phyloP scores from a whole-genome alignment of 2,329 filamentous ascomycete genomes.

The Plenodomus biglobosus region DNA sequence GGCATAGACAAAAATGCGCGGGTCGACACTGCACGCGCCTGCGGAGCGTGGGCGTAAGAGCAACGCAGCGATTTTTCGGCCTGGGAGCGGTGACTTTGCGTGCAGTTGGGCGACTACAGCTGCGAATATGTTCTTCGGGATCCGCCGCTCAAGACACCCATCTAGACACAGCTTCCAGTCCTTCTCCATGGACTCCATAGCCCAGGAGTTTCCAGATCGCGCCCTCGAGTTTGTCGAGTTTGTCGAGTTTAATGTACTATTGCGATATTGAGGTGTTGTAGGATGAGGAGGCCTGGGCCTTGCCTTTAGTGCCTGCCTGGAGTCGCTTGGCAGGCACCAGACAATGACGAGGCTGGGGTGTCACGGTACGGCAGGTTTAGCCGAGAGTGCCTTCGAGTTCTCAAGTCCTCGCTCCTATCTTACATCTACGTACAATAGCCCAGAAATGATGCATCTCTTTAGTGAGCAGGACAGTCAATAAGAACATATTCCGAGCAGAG shows the following conservation, averaged over 20 bases:
- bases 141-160: slow-evolving; percentile 37
- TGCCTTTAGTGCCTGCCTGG: not conserved
- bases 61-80: slow-evolving; percentile 39
- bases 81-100: slow-evolving; percentile 38
- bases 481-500: too few species aligned
- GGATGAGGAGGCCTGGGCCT: not conserved
- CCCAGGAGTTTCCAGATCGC: slow-evolving; percentile 7
- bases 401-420: too few species aligned
- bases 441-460: too few species aligned
- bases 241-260: not conserved
- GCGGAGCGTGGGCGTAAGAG: slow-evolving; percentile 37
- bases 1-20: slow-evolving; percentile 38
- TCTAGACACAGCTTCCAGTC: slow-evolving; percentile 41
- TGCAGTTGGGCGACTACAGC: slow-evolving; percentile 36
- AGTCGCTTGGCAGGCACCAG: not conserved
- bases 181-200: slow-evolving; percentile 39
- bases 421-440: too few species aligned
- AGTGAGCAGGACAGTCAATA: too few species aligned
- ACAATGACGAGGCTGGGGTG: not conserved
- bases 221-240: too few species aligned
- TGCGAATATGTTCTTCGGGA: slow-evolving; percentile 39
- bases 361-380: not conserved
- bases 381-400: too few species aligned
- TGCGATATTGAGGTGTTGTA: not conserved
- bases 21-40: slow-evolving; percentile 35